Evolutionary conservation across 768 basidiomycete species (phyloP).

Genomic region (Calvatia gigantea): DNA sequence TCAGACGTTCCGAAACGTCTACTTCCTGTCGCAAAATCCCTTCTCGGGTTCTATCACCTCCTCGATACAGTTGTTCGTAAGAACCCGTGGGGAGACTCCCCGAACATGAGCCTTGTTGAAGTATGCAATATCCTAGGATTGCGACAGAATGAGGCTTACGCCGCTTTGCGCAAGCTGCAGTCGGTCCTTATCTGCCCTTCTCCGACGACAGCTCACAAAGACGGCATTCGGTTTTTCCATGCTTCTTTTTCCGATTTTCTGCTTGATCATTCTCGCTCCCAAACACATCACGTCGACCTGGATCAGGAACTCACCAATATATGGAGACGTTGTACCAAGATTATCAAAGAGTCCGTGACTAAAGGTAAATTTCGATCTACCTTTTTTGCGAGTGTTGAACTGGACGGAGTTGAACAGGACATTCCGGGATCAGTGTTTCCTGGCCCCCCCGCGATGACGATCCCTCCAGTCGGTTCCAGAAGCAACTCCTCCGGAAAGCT

Average conservation of each 20-base stretch:
- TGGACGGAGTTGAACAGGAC: background rate
- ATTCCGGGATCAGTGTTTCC: background rate
- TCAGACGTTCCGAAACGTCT: background rate
- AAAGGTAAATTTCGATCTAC: background rate
- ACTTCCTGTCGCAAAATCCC: background rate
- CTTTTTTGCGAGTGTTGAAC: background rate
- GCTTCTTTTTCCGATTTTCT: background rate
- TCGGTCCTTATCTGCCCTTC: background rate
- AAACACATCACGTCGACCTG: background rate
- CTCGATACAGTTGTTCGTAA: background rate
- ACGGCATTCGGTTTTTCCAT: conserved; percentile 1
- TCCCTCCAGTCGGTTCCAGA: background rate
- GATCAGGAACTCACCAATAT: background rate
- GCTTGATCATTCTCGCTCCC: background rate
- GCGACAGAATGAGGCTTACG: background rate
- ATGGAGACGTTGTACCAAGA: background rate
- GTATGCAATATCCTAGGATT: background rate
- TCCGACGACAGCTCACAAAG: background rate
- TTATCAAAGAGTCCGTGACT: background rate
- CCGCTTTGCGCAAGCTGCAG: background rate
- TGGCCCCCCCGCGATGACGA: background rate
- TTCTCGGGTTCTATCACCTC: background rate
- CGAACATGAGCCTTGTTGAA: background rate
- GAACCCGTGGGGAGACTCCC: too few species aligned
- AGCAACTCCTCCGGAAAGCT: background rate